These are phyloP conservation scores for Fraxinus platypoda DNA, from an alignment of 305 asterid genomes.

Conservation along the genomic window DNA sequence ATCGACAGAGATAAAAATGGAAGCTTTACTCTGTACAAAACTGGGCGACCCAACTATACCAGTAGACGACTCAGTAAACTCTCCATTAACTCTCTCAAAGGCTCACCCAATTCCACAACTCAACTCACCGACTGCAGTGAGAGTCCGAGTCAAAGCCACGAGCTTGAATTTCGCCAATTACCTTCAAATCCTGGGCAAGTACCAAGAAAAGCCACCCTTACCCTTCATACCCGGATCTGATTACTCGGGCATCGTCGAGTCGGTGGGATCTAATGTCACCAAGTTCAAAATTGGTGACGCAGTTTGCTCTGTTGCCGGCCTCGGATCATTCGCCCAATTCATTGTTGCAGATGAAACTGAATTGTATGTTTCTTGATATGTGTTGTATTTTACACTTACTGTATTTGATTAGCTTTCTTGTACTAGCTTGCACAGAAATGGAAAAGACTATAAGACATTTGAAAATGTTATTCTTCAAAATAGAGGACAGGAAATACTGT, in stretches of 20 bases:
- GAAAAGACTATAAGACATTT: background rate
- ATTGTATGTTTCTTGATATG: slow-evolving; percentile 39
- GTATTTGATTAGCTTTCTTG: background rate
- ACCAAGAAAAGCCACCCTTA: slow-evolving; percentile 75
- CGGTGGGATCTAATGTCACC: slow-evolving; percentile 66
- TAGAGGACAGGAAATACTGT: background rate
- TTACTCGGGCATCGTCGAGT: slow-evolving; percentile 81
- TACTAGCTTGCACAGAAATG: background rate
- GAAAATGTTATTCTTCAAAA: background rate
- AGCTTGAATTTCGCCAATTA: slow-evolving; percentile 91
- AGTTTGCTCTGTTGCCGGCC: slow-evolving; percentile 71
- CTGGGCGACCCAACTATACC: slow-evolving; percentile 74
- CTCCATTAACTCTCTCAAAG: slow-evolving; percentile 47
- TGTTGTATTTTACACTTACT: background rate
- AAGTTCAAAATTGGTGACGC: slow-evolving; percentile 73
- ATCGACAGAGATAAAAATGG: background rate
- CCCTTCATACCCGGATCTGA: slow-evolving; percentile 98
- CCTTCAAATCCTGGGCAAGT: slow-evolving; percentile 79
- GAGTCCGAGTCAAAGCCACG: slow-evolving; percentile 68
- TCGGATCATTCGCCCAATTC: slow-evolving; percentile 85
- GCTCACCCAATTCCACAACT: slow-evolving; percentile 62
- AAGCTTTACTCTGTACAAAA: slow-evolving; percentile 45
- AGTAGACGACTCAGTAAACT: slow-evolving; percentile 36
- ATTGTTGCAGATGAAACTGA: slow-evolving; percentile 72
- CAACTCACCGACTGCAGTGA: slow-evolving; percentile 54